These are phyloP conservation scores for Nelumbo lutea DNA, from an alignment of 164 flowering plant genomes.

Conservation along the genomic window DNA sequence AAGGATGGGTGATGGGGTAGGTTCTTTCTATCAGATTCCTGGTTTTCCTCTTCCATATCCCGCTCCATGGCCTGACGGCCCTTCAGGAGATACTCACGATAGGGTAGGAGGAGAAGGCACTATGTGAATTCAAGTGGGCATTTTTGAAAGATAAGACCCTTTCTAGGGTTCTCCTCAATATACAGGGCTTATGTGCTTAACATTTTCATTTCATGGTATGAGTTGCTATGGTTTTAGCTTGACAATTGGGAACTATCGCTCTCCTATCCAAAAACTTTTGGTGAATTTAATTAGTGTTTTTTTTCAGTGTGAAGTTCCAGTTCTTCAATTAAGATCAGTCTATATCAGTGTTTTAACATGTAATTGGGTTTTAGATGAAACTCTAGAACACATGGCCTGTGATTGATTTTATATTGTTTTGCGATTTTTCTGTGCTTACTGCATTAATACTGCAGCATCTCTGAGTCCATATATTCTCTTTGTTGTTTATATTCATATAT, in stretches of 20 bases:
- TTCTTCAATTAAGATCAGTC: background rate
- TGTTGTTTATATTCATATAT: background rate
- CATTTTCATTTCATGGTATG: background rate
- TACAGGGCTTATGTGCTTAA: too few species aligned
- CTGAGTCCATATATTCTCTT: background rate
- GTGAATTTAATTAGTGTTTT: background rate
- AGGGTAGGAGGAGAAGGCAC: constrained; percentile 28
- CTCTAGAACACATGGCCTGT: background rate
- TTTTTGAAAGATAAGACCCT: background rate
- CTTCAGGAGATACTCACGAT: constrained; percentile 21
- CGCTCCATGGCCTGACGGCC: constrained; percentile 37
- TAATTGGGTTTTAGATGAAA: background rate
- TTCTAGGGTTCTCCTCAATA: constrained; percentile 18
- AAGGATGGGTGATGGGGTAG: constrained; percentile 21
- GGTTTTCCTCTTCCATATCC: constrained; percentile 26
- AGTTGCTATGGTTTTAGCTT: background rate
- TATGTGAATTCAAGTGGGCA: constrained; percentile 16
- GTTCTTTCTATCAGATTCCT: constrained; percentile 18
- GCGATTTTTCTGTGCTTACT: background rate
- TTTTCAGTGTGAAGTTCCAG: too few species aligned
- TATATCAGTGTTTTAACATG: background rate
- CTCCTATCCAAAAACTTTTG: background rate
- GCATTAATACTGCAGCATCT: background rate
- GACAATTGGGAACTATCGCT: background rate
- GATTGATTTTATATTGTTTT: background rate